phyloP scores from a whole-genome alignment of 2,329 filamentous ascomycete species.

The Sordariomycetes sp. region DNA sequence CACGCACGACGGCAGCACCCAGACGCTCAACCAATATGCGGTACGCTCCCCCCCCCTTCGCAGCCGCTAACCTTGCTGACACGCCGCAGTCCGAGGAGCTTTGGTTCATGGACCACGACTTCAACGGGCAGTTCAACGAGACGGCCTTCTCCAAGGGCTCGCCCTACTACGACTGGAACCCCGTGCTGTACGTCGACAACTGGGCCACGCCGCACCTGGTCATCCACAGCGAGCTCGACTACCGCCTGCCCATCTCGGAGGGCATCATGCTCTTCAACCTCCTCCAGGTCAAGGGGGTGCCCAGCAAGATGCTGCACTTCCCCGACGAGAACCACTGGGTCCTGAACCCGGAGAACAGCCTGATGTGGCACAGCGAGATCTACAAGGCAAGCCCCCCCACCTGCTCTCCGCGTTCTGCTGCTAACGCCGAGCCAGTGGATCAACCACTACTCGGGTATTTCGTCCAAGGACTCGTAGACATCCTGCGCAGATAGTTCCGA shows the following conservation, averaged over 20 bases:
- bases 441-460: constrained; percentile 40
- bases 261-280: constrained; percentile 71
- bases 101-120: constrained; percentile 52
- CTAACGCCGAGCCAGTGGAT: too few species aligned
- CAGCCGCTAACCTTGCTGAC: too few species aligned
- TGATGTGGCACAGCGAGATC: constrained; percentile 78
- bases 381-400: too few species aligned
- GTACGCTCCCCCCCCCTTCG: too few species aligned
- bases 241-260: constrained; percentile 73
- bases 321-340: constrained; percentile 66
- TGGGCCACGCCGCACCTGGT: constrained; percentile 77
- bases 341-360: constrained; percentile 71
- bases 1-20: constrained; percentile 71
- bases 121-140: constrained; percentile 43
- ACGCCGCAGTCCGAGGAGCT: constrained; percentile 53
- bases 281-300: constrained; percentile 59
- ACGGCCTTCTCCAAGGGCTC: constrained; percentile 54
- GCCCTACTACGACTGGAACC: constrained; percentile 32
- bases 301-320: constrained; percentile 65
- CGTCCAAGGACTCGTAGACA: too few species aligned
- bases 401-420: too few species aligned
- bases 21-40: constrained; percentile 46
- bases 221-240: constrained; percentile 78
- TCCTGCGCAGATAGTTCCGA: too few species aligned
- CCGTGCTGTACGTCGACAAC: constrained; percentile 27